A percentile compares a stretch with the other conserved stretches of the same genome.
phyloP scores from a whole-genome alignment of 1,284 basidiomycete genomes.

The Taiwanofungus camphoratus region DNA sequence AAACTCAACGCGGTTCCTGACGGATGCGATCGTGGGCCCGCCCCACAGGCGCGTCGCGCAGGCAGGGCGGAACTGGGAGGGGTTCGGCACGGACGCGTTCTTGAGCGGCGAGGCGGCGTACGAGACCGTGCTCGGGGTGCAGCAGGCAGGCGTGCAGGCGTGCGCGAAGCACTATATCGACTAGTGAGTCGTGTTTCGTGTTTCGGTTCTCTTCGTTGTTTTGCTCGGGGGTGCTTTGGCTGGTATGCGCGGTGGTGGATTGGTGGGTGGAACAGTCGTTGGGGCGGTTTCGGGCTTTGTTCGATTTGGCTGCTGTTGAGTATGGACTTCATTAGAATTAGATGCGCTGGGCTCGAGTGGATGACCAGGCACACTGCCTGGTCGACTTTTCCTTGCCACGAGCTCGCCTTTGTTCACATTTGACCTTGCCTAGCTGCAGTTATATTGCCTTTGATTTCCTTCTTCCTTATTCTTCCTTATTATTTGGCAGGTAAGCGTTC shows the following conservation, averaged over 20 bases:
- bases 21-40: no score
- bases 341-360: neutral
- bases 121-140: slow-evolving; percentile 72
- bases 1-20: no score
- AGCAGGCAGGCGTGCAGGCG: slow-evolving; percentile 67
- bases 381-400: no score
- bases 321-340: neutral
- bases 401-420: no score
- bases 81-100: slow-evolving; percentile 76
- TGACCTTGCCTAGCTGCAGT: no score
- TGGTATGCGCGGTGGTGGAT: no score
- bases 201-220: no score
- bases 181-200: slow-evolving; percentile 41
- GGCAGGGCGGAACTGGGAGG: slow-evolving; percentile 83
- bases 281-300: no score
- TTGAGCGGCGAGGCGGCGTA: slow-evolving; percentile 67
- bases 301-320: neutral
- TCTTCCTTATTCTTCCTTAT: neutral
- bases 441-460: no score
- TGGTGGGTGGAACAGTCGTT: no score
- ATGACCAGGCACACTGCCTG: no score
- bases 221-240: no score
- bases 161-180: slow-evolving; percentile 76
- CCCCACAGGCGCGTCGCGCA: slow-evolving; percentile 42
- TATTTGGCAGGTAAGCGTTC: neutral